Conservation (phyloP, 495 filamentous ascomycete genomes). For the Penicillium canescens region DNA sequence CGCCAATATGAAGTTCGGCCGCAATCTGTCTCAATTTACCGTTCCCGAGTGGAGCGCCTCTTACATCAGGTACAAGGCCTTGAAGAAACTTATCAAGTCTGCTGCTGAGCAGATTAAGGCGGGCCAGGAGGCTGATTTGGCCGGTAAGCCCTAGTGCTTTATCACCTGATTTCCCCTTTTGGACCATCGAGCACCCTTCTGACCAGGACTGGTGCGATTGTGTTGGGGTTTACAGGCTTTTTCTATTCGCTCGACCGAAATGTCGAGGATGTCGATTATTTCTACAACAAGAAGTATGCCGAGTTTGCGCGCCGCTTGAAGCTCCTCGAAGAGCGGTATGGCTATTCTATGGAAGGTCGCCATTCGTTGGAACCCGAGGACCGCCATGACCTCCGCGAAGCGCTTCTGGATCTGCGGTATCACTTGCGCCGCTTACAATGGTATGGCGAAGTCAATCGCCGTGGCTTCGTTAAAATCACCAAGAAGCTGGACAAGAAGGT, state of each 20-base stretch:
- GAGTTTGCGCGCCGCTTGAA: slow-evolving; percentile 81
- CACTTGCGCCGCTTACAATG: slow-evolving; percentile 90
- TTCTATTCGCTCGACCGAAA: slow-evolving; percentile 94
- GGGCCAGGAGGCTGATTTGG: slow-evolving; percentile 76
- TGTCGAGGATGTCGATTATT: slow-evolving; percentile 89
- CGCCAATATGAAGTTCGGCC: slow-evolving; percentile 76
- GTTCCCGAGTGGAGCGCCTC: slow-evolving; percentile 92
- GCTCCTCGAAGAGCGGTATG: slow-evolving; percentile 82
- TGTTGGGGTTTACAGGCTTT: slow-evolving; percentile 62
- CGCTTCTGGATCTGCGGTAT: slow-evolving; percentile 81
- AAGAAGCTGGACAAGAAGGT: slow-evolving; percentile 97
- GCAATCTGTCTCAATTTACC: slow-evolving; percentile 84
- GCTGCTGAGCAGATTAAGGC: slow-evolving; percentile 61
- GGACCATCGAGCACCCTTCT: slow-evolving; percentile 9
- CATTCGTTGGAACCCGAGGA: slow-evolving; percentile 70
- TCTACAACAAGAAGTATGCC: slow-evolving; percentile 92
- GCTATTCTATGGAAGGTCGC: slow-evolving; percentile 49
- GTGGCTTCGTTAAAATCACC: slow-evolving; percentile 95
- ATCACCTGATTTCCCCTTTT: neutral
- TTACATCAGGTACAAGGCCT: slow-evolving; percentile 94
- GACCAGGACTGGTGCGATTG: slow-evolving; percentile 12
- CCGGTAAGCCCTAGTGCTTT: slow-evolving; percentile 50
- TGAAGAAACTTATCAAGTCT: slow-evolving; percentile 93
- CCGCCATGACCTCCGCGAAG: slow-evolving; percentile 82
- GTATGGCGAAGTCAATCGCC: slow-evolving; percentile 96